These are phyloP conservation scores for Myriosclerotinia duriaeana DNA, from an alignment of 2,329 filamentous ascomycete genomes.

Conservation along the genomic window DNA sequence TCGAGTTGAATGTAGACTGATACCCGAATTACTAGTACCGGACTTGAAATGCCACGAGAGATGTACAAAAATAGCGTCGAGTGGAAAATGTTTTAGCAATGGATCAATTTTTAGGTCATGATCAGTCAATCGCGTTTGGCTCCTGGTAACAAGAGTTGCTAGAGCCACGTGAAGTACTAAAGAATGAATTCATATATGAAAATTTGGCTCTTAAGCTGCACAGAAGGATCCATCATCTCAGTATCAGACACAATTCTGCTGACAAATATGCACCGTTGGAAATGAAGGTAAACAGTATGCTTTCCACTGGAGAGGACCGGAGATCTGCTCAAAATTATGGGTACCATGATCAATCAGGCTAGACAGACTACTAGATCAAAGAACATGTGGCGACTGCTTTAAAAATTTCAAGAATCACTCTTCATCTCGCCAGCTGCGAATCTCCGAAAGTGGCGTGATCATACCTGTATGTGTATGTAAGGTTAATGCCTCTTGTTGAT, in stretches of 20 bases:
- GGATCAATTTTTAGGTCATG: not conserved
- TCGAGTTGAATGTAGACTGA: not conserved
- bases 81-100: not conserved
- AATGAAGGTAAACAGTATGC: not conserved
- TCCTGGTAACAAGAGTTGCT: not conserved
- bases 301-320: conserved; percentile 1
- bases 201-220: not conserved
- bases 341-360: not conserved
- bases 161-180: not conserved
- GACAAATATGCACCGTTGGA: not conserved
- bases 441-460: not conserved
- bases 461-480: not conserved
- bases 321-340: not conserved
- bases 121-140: not conserved
- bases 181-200: not conserved
- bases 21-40: not conserved
- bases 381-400: not conserved
- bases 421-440: not conserved
- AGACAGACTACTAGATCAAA: not conserved
- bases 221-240: not conserved
- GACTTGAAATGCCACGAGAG: not conserved
- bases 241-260: not conserved
- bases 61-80: not conserved
- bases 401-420: not conserved
- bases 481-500: not conserved